Evolutionary conservation across 2,329 filamentous ascomycete genomes (phyloP), one percentile per base, ranked within the genome.

Genomic region (Massarina eburnea): DNA sequence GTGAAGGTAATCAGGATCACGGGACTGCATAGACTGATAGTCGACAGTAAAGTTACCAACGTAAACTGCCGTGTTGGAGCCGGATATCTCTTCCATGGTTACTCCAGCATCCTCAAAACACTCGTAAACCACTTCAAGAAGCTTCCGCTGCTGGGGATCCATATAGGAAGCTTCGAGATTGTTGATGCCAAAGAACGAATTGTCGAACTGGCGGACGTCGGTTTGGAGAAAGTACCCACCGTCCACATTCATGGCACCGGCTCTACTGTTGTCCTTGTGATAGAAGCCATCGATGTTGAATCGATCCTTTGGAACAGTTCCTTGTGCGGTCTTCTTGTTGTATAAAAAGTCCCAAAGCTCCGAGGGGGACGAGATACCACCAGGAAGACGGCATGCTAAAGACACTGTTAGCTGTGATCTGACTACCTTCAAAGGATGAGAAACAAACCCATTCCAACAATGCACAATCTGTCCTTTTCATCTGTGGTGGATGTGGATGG

Each of bases 31-130:
- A 2, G 35, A 12, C 2, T 38, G 24, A 26, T 57, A 15, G 42
- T 66, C 61, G 3, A 17, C 37, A 6, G 8, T 43, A 27, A 62
- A 46, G 37, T 58, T 49, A 12, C 54, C 62, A 9, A 63, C 51
- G 42, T 51, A 62, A 3, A 61, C 55, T 10, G 56, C 61, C 3
- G 57, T 62, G 0, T 39, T 41, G 0, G 59, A 49, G 1, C 61
- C 63, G 1, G 41, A 46, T 17, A 61, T 39, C 4, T 32, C 54
- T 15, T 69, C 61, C 43, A 58, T 57, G 2, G 61, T 41, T 3
- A 61, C 47, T 7, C 66, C 68, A n/a, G 57, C 68, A 45, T 58
- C 68, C 44, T 73, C 71, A 10, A 81, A 52, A 1, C 70, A 66
- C 45, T 74, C 68, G 38, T 57, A 70, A 0, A 48, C 45, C 0